Evolutionary conservation across 257 asterid genomes (phyloP).

Genomic region (Orobanche coerulescens): DNA sequence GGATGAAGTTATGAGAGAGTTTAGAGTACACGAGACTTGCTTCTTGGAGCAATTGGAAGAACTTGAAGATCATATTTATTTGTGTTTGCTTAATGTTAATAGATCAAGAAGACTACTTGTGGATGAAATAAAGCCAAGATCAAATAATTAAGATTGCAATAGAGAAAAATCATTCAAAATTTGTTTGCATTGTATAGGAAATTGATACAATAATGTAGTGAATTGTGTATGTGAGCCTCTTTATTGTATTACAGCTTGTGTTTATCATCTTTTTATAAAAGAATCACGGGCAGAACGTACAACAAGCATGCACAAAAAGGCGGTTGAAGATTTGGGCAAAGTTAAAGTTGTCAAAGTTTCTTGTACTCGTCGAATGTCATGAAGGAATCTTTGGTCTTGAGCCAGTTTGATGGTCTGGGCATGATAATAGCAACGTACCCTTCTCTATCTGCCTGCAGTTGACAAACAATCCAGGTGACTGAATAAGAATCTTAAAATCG

Average conservation of each 20-base stretch:
- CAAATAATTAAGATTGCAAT: too few relatives aligned
- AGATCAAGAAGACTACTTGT: conserved; percentile 47
- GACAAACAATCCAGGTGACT: not conserved
- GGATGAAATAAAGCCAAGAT: conserved; percentile 30
- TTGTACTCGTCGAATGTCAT: conserved; percentile 41
- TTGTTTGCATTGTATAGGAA: too few relatives aligned
- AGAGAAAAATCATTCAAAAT: too few relatives aligned
- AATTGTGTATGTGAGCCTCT: too few relatives aligned
- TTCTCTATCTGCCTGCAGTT: conserved; percentile 69
- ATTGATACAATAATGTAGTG: too few relatives aligned
- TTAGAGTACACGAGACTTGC: conserved; percentile 28
- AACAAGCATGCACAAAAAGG: too few relatives aligned
- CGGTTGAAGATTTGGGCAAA: too few relatives aligned
- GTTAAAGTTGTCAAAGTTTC: too few relatives aligned
- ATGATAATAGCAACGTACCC: conserved; percentile 81
- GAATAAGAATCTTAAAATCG: too few relatives aligned
- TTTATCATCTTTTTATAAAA: too few relatives aligned
- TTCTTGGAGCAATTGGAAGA: conserved; percentile 49
- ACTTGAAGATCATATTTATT: conserved; percentile 51
- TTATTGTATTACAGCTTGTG: too few relatives aligned
- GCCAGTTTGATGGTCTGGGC: conserved; percentile 88
- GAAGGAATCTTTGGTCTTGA: conserved; percentile 53
- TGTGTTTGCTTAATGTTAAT: conserved; percentile 58
- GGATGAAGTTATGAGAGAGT: conserved; percentile 46
- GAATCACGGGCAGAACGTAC: too few relatives aligned